Base-by-base conservation (phyloP, 495 filamentous ascomycete species). In the Oleoguttula mirabilis region DNA sequence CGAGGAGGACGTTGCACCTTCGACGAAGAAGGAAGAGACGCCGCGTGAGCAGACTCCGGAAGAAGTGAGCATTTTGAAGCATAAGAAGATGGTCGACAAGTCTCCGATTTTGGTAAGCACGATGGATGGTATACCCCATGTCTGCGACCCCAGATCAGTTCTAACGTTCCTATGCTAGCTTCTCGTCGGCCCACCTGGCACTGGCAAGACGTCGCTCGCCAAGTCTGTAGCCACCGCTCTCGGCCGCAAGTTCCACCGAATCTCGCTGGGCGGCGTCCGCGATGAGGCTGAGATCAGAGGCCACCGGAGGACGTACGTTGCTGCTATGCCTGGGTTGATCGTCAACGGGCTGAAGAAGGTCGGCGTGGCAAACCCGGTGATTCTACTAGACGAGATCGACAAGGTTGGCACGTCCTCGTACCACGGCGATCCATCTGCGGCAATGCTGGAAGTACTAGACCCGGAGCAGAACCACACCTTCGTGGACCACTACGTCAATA, bases 231-330 rank as follows among this genome's bases (percentile, higher is more conserved):
- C 92, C 11, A 79, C 80, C 10, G 86, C 92, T 8, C 71, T 99
- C 15, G 88, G 88, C 4, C 74, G 92, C 41, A 92, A 96, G 57
- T 99, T 99, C 64, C 88, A 96, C 59, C 77, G 92, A 22, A 95
- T 99, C 46, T 96, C 90, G 21, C 78, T 99, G 16, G 92, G 92
- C 39, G 92, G 92, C 53, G 88, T 99, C 15, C 66, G 88, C 21
- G 92, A 96, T 52, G 92, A 99, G 59, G 92, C 92, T 5, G 92
- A 96, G 63, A 96, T 99, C 46, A 71, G 92, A 35, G 92, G 92
- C 4, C 92, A 99, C 63, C 76, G 92, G 32, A 75, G 92, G 36
- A 99, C 92, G 2, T 99, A 99, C 59, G 90, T 99, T 41, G 92
- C 92, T 10, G 92, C 92, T 36, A 95, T 99, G 90, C 92, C 92